A percentile compares a stretch with the other conserved stretches of the same genome.
Evolutionary conservation across 2,329 filamentous ascomycete species (phyloP).

Genomic region (Colletotrichum tropicale): DNA sequence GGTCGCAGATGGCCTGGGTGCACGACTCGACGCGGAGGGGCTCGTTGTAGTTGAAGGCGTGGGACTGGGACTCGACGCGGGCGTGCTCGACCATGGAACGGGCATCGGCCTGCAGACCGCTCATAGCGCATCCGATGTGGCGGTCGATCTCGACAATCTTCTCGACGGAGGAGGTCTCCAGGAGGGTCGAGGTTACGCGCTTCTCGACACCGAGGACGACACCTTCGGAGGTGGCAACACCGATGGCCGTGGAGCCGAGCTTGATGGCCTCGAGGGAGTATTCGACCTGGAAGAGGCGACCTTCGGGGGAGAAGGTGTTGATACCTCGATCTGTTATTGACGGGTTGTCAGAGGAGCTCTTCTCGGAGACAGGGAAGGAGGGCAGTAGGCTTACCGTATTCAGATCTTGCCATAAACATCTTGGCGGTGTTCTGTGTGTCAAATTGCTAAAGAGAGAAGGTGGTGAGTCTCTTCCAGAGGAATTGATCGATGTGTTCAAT

Average conservation of each 20-base stretch:
- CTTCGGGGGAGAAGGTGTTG: slow-evolving; percentile 97
- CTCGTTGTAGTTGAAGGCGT: slow-evolving; percentile 98
- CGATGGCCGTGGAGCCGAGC: slow-evolving; percentile 97
- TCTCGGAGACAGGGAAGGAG: slow-evolving; percentile 25
- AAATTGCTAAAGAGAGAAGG: not conserved
- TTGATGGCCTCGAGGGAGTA: slow-evolving; percentile 99
- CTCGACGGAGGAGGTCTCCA: slow-evolving; percentile 97
- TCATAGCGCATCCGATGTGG: slow-evolving; percentile 99
- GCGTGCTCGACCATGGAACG: slow-evolving; percentile 98
- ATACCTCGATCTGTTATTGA: slow-evolving; percentile 18
- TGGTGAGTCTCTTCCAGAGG: not conserved
- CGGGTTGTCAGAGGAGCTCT: slow-evolving; percentile 36
- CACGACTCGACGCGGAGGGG: slow-evolving; percentile 94
- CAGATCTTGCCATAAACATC: slow-evolving; percentile 99
- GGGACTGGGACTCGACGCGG: slow-evolving; percentile 95
- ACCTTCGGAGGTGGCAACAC: slow-evolving; percentile 92
- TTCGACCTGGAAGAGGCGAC: slow-evolving; percentile 99
- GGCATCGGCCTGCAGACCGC: slow-evolving; percentile 94
- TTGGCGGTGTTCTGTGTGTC: slow-evolving; percentile 53
- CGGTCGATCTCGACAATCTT: slow-evolving; percentile 99
- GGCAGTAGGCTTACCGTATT: slow-evolving; percentile 81
- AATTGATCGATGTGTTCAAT: not conserved
- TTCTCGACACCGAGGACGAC: slow-evolving; percentile 98
- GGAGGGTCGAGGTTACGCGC: slow-evolving; percentile 95
- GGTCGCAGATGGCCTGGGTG: slow-evolving; percentile 97